Conservation (phyloP, 2,329 filamentous ascomycete genomes). For the Nemania serpens region DNA sequence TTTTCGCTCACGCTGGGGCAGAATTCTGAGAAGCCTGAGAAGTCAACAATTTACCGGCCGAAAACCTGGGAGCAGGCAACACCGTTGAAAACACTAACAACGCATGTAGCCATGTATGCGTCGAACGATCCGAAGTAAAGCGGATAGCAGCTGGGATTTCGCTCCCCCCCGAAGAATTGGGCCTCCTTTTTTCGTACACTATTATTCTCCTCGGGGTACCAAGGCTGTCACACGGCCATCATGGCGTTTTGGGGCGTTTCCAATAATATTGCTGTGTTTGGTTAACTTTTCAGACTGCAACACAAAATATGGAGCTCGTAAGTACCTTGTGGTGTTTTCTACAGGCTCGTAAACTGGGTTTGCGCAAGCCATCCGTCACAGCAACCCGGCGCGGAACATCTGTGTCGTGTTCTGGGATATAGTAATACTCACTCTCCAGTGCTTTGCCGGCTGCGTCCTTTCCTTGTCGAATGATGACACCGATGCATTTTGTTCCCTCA, state of each 20-base stretch:
- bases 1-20: background rate
- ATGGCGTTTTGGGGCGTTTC: constrained; percentile 67
- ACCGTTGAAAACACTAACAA: constrained; percentile 18
- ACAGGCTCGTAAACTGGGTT: constrained; percentile 86
- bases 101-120: constrained; percentile 31
- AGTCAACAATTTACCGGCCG: background rate
- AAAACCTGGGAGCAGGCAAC: background rate
- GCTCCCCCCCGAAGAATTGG: background rate
- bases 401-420: constrained; percentile 83
- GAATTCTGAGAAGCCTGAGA: background rate
- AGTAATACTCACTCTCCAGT: constrained; percentile 97
- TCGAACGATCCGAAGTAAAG: constrained; percentile 25
- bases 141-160: background rate
- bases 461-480: constrained; percentile 85
- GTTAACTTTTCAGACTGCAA: constrained; percentile 24
- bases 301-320: constrained; percentile 20
- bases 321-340: constrained; percentile 96
- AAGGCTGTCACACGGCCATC: constrained; percentile 25
- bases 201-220: background rate
- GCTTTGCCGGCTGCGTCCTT: constrained; percentile 95
- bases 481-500: constrained; percentile 76
- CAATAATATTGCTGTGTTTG: constrained; percentile 68
- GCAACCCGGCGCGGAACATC: constrained; percentile 79
- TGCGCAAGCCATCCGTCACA: constrained; percentile 83
- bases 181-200: background rate